These are phyloP conservation scores for Aethionema arabicum DNA, from an alignment of 345 rosid species.

Conservation along the genomic window DNA sequence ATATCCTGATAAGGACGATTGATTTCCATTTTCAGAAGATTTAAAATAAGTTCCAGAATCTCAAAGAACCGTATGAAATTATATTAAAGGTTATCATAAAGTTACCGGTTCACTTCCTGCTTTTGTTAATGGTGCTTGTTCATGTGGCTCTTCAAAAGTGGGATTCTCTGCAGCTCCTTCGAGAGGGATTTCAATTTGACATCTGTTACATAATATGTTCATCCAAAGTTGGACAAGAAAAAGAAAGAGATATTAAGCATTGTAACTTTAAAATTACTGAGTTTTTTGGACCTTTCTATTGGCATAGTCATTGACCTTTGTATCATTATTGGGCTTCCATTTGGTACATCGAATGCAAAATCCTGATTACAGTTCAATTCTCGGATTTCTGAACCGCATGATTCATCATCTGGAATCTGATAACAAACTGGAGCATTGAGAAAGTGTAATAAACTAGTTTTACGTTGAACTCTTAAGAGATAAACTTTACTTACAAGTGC, in stretches of 20 bases:
- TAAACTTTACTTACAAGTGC: slow-evolving; percentile 54
- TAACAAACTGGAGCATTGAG: slow-evolving; percentile 24
- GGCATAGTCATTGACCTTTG: slow-evolving; percentile 47
- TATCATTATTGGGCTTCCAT: slow-evolving; percentile 43
- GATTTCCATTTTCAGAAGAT: slow-evolving; percentile 2
- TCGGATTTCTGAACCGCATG: slow-evolving; percentile 42
- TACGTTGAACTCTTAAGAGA: slow-evolving; percentile 9
- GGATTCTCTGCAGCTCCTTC: slow-evolving; percentile 12
- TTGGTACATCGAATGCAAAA: slow-evolving; percentile 34
- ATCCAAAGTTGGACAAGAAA: slow-evolving; percentile 29
- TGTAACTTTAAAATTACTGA: slow-evolving; percentile 21
- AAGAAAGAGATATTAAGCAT: slow-evolving; percentile 21
- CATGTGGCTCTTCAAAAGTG: slow-evolving; percentile 12
- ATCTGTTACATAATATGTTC: slow-evolving; percentile 27
- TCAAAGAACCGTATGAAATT: not conserved
- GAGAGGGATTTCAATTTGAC: slow-evolving; percentile 10
- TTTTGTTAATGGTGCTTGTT: slow-evolving; percentile 5
- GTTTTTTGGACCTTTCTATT: slow-evolving; percentile 46
- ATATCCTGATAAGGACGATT: slow-evolving; percentile 46
- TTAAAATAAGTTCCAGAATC: not conserved
- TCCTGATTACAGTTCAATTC: slow-evolving; percentile 36
- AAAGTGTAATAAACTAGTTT: slow-evolving; percentile 6
- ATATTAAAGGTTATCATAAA: not conserved
- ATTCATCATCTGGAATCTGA: slow-evolving; percentile 67
- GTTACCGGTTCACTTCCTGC: slow-evolving; percentile 19